Evolutionary conservation across 2,329 filamentous ascomycete genomes (phyloP), one percentile per base, ranked within the genome.

Genomic region (Bisporella sp.): DNA sequence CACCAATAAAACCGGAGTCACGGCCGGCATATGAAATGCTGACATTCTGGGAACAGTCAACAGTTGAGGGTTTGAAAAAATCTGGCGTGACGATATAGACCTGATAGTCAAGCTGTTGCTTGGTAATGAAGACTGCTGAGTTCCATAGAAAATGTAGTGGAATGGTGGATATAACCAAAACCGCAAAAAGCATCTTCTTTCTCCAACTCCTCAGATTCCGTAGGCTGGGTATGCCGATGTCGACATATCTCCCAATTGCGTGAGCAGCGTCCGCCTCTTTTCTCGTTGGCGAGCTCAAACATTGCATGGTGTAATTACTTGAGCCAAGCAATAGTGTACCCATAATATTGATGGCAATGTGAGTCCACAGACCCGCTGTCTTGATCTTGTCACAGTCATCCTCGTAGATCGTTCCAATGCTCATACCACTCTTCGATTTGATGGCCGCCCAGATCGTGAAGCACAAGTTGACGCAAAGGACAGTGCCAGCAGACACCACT

Each of bases 221-320:
- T 2, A 68, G 30, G 33, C 70, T 73, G 5, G 68, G 62, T 2
- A 74, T 58, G 0, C 76, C 73, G 42, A 76, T 70, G 33, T 73
- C 69, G 1, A 77, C 59, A 68, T 69, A 73, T 12, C 56, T 62
- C 1, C 66, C 61, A 44, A 59, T 54, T 0, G 55, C 48, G 61
- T 81, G 77, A 0, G 74, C 74, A 6, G 54, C 55, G 47, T 80
- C 71, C 11, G 79, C 59, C 31, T 80, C 74, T 6, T 59, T 54
- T 30, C 77, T 63, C 1, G 72, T 78, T 0, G 77, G 77, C 0
- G 75, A 69, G 9, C 64, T 69, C 9, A 81, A 60, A 21, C 71
- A 66, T 52, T 80, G 77, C 72, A 78, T 56, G 11, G 56, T 55
- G 31, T 51, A 77, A 57, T 76, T 77, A 39, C 70, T 73, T 4